Percentiles rank a stretch among this genome's conserved stretches.
phyloP scores from a whole-genome alignment of 129 eudicot species.

The Calendula officinalis region DNA sequence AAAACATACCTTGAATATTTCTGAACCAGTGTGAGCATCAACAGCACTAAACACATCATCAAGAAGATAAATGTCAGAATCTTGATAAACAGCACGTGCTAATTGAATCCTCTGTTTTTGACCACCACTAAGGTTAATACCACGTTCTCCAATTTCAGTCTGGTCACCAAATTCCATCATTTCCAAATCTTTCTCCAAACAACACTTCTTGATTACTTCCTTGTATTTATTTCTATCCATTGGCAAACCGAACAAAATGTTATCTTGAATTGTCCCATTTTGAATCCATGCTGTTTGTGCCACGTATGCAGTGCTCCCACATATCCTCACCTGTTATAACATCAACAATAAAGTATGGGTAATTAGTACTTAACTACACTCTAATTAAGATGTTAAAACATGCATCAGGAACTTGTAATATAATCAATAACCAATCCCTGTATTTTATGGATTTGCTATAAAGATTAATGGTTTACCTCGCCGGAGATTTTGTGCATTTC shows the following conservation, averaged over 20 bases:
- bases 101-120: conserved; percentile 92
- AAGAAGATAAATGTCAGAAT: conserved; percentile 81
- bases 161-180: conserved; percentile 85
- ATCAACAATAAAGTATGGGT: neutral
- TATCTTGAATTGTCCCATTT: conserved; percentile 69
- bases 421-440: too few relatives aligned
- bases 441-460: neutral
- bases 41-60: conserved; percentile 91
- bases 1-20: conserved; percentile 60
- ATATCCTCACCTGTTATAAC: conserved; percentile 52
- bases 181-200: conserved; percentile 87
- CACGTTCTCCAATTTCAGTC: conserved; percentile 91
- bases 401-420: too few relatives aligned
- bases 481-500: conserved; percentile 78
- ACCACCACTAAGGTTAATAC: conserved; percentile 88
- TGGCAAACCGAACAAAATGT: conserved; percentile 69
- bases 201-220: conserved; percentile 59
- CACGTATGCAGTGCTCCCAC: conserved; percentile 84
- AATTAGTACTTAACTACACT: too few relatives aligned
- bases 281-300: conserved; percentile 93
- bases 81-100: conserved; percentile 94
- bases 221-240: conserved; percentile 55
- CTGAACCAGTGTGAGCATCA: conserved; percentile 95
- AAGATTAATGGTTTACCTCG: conserved; percentile 34
- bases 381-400: too few relatives aligned